A percentile compares a stretch with the other conserved stretches of the same genome.
Conservation (phyloP, 805 yeast genomes). For the Metschnikowia dekortorum region DNA sequence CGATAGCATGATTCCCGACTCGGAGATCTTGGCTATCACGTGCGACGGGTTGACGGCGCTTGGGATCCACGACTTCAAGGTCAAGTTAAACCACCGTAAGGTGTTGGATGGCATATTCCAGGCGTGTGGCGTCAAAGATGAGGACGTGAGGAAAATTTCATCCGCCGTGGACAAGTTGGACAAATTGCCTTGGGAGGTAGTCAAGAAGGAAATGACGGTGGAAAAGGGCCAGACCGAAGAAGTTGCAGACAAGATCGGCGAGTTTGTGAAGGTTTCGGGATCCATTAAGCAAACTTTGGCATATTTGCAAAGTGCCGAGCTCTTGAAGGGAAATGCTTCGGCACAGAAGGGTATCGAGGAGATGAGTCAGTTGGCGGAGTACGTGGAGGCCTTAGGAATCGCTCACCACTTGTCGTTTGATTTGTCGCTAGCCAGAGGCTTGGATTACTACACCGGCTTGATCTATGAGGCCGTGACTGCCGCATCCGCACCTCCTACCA, state of each 20-base stretch:
- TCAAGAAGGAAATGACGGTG: conserved; percentile 83
- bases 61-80: conserved; percentile 84
- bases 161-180: conserved; percentile 97
- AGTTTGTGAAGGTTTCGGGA: conserved; percentile 80
- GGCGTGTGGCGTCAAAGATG: conserved; percentile 90
- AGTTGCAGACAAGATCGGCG: conserved; percentile 91
- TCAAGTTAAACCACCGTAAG: conserved; percentile 93
- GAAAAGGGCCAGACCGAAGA: conserved; percentile 89
- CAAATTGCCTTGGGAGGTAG: conserved; percentile 93
- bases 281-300: conserved; percentile 58
- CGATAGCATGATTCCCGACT: conserved; percentile 94
- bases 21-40: conserved; percentile 76
- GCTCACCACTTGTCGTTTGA: conserved; percentile 72
- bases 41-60: conserved; percentile 81
- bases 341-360: conserved; percentile 82
- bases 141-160: conserved; percentile 88
- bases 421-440: conserved; percentile 92
- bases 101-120: conserved; percentile 93
- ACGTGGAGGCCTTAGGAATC: conserved; percentile 79
- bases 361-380: conserved; percentile 68
- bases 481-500: conserved; percentile 92
- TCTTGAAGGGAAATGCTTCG: conserved; percentile 57
- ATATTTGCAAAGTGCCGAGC: conserved; percentile 52
- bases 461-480: conserved; percentile 95
- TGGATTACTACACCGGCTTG: conserved; percentile 95